Evolutionary conservation across 2,329 filamentous ascomycete species (phyloP), one percentile per base, ranked within the genome.

Genomic region (Cladosporium colombiae): DNA sequence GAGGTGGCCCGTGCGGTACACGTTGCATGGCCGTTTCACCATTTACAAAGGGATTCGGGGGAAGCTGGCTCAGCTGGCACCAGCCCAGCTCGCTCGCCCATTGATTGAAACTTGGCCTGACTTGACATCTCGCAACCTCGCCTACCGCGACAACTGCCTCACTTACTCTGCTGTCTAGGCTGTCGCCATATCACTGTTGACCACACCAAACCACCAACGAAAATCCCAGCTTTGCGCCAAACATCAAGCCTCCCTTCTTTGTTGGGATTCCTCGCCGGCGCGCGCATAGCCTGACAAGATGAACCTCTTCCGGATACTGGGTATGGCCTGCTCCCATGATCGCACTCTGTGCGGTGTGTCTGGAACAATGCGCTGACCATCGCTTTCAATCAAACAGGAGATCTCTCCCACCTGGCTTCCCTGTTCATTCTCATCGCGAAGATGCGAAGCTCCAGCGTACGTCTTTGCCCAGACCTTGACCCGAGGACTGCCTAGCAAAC

Each of bases 391-490:
- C n/a, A 29, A 27, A 65, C 72, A 97, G 93, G 89, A 82, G 95
- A 99, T 85, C 87, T 99, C 78, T 97, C 93, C 84, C 95, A 99
- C 84, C 83, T 99, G 74, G 85, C 90, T 70, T 98, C 94, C 63
- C 97, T 99, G 77, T 85, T 97, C 74, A 97, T 99, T 74, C 84
- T 99, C 68, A 85, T 99, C 69, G 93, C 96, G 78, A 99, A 99
- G 85, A 99, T 99, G 93, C 89, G 89, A 74, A 80, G 78, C 65
- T 89, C 95, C 55, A 96, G 92, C 77, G 94, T 97, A 84, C 68
- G 88, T 79, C 60, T 21, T 37, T 14, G 53, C 31, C 35, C 65
- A 37, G 29, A 25, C 33, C 55, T 37, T 11, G 7, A 4, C 29
- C 52, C 52, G 52, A 55, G 29, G 52, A 55, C 18, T 33, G 10